Conservation (phyloP, 1,139 yeast species). For the Saccharomyces hybrid region DNA sequence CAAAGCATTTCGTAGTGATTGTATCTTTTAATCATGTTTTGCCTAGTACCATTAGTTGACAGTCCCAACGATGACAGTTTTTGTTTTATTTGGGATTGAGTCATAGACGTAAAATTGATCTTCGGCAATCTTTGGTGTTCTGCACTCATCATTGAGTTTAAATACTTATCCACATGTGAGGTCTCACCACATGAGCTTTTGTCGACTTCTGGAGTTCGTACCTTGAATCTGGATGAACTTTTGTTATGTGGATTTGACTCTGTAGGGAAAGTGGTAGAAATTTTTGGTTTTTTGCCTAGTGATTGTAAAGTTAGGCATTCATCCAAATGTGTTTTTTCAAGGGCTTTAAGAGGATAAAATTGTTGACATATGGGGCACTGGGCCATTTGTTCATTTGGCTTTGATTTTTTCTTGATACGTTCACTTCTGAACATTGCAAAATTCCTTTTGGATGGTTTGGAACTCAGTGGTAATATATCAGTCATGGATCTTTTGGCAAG, state of each 20-base stretch:
- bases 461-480: background rate
- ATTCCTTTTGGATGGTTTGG: constrained; percentile 10
- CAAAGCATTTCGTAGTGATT: constrained; percentile 71
- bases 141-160: constrained; percentile 19
- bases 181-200: background rate
- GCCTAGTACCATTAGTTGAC: constrained; percentile 55
- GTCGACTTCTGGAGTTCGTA: constrained; percentile 4
- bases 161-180: constrained; percentile 22
- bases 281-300: constrained; percentile 12
- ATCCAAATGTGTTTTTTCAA: constrained; percentile 67
- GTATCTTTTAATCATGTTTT: constrained; percentile 61
- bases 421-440: constrained; percentile 3
- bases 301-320: constrained; percentile 42
- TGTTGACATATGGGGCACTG: constrained; percentile 68
- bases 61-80: constrained; percentile 49
- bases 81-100: constrained; percentile 55
- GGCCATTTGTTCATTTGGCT: constrained; percentile 28
- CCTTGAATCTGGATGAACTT: background rate
- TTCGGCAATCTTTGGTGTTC: constrained; percentile 40
- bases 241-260: constrained; percentile 2
- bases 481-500: constrained; percentile 12
- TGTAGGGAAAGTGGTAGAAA: constrained; percentile 5
- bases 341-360: constrained; percentile 45
- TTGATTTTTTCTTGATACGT: constrained; percentile 5
- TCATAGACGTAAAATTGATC: constrained; percentile 52